Conservation (phyloP, 495 filamentous ascomycete genomes). For the Bacidia rubella region DNA sequence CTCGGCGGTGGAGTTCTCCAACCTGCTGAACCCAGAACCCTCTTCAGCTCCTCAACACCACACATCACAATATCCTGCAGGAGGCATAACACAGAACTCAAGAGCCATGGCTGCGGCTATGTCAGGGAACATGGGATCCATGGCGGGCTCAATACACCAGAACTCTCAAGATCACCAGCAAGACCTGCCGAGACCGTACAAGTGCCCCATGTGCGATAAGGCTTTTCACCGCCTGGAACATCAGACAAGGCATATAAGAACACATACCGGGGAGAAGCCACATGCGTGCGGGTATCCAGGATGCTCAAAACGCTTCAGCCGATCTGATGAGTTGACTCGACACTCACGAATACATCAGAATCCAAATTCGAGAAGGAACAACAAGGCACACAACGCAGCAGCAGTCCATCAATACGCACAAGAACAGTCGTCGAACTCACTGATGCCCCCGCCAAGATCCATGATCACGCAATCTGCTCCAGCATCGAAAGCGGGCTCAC, state of each 20-base stretch:
- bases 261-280: conserved; percentile 96
- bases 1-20: conserved; percentile 63
- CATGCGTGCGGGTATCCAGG: conserved; percentile 89
- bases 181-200: conserved; percentile 93
- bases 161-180: conserved; percentile 38
- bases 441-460: conserved; percentile 70
- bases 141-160: conserved; percentile 45
- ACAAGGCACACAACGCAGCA: conserved; percentile 59
- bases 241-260: conserved; percentile 93
- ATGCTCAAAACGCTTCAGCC: conserved; percentile 94
- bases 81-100: conserved; percentile 24
- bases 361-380: conserved; percentile 86
- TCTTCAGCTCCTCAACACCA: conserved; percentile 9
- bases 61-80: conserved; percentile 3
- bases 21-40: conserved; percentile 56
- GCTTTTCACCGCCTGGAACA: conserved; percentile 98
- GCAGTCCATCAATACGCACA: conserved; percentile 36
- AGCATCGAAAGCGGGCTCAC: conserved; percentile 74
- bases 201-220: conserved; percentile 96
- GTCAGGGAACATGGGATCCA: conserved; percentile 50
- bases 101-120: conserved; percentile 49
- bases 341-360: conserved; percentile 99
- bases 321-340: conserved; percentile 90
- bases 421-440: conserved; percentile 39
- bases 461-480: conserved; percentile 58